Base-by-base conservation (phyloP, 148 eudicot species). In the Gaultheria prostrata region DNA sequence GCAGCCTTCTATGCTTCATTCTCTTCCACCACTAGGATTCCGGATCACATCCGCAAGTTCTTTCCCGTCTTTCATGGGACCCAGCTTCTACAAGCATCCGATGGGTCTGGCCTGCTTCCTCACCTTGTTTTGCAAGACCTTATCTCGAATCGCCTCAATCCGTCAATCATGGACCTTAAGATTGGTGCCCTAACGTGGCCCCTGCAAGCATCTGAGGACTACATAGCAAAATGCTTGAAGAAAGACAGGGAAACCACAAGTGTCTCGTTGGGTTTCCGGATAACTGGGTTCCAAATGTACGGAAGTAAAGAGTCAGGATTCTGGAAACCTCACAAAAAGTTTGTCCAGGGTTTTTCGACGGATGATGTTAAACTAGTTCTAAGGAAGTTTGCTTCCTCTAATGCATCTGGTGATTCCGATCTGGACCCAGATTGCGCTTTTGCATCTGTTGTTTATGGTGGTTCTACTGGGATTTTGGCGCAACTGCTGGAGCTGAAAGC, bases 111-210 rank as follows among this genome's bases (percentile, higher is more conserved):
- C 72, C 86, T 79, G 74, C 89, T 83, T 67, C 90, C 94, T 86
- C 99, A 97, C 85, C 90, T 97, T 76, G 90, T 94, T 82, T 17
- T 96, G 86, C 90, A 93, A 80, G 95, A 96, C 85, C 69, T 92
- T 3, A 80, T 80, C 48, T 81, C 85, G 0, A 82, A 81, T 54
- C 90, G 88, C 79, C 15, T 80, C 15, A 91, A 91, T 83, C 98
- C 99, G 0, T 92, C 92, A 1, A 82, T 94, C 80, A 92, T 97
- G 86, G 99, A 97, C 81, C 57, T 89, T 45, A 97, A 97, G 88
- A 92, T 97, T 46, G 99, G 99, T 15, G 88, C 96, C 13, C 89
- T 92, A 84, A 94, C 99, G 46, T 97, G 98, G 99, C 86, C 93
- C 32, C 89, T 89, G 0, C 53, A 90, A 48, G 91, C 96, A 75